phyloP scores from a whole-genome alignment of 768 basidiomycete genomes.

The Boletus eberwhitei region DNA sequence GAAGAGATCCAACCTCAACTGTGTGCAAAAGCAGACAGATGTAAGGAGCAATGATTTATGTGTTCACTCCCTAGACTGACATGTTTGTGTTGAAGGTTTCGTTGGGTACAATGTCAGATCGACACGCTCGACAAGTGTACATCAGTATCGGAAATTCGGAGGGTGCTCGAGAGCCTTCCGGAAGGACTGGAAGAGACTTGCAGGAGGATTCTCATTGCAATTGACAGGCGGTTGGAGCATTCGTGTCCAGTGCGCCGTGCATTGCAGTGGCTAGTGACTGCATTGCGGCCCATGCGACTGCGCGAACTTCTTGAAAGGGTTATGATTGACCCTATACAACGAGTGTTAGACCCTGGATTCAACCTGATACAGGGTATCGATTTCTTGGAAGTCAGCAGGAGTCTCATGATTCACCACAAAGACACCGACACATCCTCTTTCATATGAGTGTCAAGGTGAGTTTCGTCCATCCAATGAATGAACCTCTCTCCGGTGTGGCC shows the following conservation, averaged over 20 bases:
- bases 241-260: neutral
- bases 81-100: constrained; percentile 1
- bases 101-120: constrained; percentile 19
- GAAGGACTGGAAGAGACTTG: constrained; percentile 22
- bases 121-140: constrained; percentile 4
- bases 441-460: constrained; percentile 21
- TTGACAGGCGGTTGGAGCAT: neutral
- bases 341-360: neutral
- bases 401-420: constrained; percentile 8
- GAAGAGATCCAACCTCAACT: constrained; percentile 5
- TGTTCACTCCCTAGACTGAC: neutral
- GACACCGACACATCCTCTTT: constrained; percentile 7
- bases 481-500: neutral
- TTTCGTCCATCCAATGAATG: too few species aligned
- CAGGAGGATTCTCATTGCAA: constrained; percentile 14
- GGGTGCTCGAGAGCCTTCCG: constrained; percentile 8
- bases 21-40: constrained; percentile 15
- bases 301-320: constrained; percentile 8
- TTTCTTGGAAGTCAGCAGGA: constrained; percentile 2
- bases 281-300: constrained; percentile 7
- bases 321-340: neutral
- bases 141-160: neutral
- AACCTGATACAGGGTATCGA: neutral
- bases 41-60: neutral
- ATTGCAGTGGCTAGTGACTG: constrained; percentile 13